Evolutionary conservation across 768 basidiomycete species (phyloP).

Genomic region (Tylopilus plumbeoviolaceoides): DNA sequence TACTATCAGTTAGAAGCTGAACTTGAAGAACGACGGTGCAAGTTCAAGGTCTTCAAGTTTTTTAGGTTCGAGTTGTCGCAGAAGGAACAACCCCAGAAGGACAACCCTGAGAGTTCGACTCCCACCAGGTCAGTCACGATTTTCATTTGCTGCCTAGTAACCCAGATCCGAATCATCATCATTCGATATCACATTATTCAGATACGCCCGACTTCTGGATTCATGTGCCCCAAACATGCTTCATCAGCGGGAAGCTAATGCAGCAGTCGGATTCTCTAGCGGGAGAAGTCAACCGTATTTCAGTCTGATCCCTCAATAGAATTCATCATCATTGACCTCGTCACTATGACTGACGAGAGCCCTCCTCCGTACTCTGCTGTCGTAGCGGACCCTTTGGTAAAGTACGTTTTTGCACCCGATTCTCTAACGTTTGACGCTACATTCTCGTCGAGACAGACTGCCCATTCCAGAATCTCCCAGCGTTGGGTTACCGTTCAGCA

Average conservation of each 20-base stretch:
- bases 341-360: conserved; percentile 7
- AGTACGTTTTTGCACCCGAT: not conserved
- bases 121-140: too few species aligned
- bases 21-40: too few species aligned
- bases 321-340: not conserved
- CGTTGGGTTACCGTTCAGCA: conserved; percentile 6
- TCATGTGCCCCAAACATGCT: not conserved
- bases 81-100: too few species aligned
- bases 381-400: not conserved
- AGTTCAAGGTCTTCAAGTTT: too few species aligned
- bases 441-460: not conserved
- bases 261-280: not conserved
- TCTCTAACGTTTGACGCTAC: not conserved
- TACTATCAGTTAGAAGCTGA: too few species aligned
- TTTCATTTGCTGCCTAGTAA: too few species aligned
- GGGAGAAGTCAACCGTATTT: not conserved
- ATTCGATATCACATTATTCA: conserved; percentile 3
- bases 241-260: conserved; percentile 6
- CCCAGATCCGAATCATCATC: too few species aligned
- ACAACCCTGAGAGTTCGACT: too few species aligned
- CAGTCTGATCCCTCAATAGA: not conserved
- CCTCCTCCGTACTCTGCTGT: conserved; percentile 20
- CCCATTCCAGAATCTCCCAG: not conserved
- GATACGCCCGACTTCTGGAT: conserved; percentile 1
- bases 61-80: too few species aligned